A percentile compares a stretch with the other conserved stretches of the same genome.
Conservation (phyloP, 495 filamentous ascomycete species). For the Cercophora scortea region DNA sequence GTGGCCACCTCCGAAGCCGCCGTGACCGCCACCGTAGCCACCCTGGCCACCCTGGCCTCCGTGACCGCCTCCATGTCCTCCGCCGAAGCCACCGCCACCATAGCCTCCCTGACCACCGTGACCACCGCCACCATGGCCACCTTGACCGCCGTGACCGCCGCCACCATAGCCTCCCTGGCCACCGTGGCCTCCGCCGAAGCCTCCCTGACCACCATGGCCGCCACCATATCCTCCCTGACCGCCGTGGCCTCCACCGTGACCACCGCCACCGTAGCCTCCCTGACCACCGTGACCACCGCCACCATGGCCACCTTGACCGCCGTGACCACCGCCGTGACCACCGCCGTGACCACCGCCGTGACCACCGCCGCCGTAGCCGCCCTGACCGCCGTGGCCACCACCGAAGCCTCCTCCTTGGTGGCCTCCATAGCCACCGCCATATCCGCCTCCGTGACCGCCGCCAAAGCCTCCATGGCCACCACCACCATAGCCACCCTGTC, state of each 20-base stretch:
- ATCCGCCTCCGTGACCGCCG: neutral
- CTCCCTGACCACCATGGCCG: no score
- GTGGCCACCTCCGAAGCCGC: neutral
- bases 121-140: neutral
- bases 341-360: neutral
- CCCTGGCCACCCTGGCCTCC: neutral
- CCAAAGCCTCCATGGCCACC: no score
- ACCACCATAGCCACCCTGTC: neutral
- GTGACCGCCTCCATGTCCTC: neutral
- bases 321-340: neutral
- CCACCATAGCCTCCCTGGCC: neutral
- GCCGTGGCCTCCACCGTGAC: no score
- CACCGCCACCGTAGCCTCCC: slow-evolving; percentile 1
- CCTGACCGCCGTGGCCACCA: neutral
- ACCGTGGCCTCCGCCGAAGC: neutral
- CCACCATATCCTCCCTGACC: neutral
- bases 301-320: neutral
- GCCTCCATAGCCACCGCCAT: neutral
- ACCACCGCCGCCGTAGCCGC: neutral
- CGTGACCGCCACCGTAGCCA: neutral
- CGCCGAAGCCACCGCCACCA: neutral
- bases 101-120: neutral
- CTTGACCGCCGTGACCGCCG: neutral
- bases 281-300: neutral
- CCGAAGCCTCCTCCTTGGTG: no score